phyloP scores from a whole-genome alignment of 1,284 basidiomycete genomes.

The Cystobasidium slooffiae region DNA sequence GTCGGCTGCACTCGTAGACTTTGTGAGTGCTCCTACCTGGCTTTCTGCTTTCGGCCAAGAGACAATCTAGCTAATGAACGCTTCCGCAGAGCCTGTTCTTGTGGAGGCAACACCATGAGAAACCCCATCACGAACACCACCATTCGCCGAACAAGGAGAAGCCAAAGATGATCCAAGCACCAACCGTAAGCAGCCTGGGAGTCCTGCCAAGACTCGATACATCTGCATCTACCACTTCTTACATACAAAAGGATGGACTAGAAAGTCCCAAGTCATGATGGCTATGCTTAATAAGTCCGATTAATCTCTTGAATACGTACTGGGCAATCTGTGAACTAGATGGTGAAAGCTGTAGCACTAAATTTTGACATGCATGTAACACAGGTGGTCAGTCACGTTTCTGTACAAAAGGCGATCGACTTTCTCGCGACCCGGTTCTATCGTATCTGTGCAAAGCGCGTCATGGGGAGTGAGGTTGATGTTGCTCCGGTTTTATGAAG shows the following conservation, averaged over 20 bases:
- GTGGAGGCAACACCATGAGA: constrained; percentile 18
- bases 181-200: neutral
- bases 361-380: too few relatives aligned
- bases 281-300: neutral
- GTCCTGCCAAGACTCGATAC: neutral
- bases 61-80: neutral
- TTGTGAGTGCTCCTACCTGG: constrained; percentile 21
- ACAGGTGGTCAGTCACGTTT: too few relatives aligned
- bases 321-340: too few relatives aligned
- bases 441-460: too few relatives aligned
- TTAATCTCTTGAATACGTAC: too few relatives aligned
- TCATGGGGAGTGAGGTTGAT: too few relatives aligned
- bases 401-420: too few relatives aligned
- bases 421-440: too few relatives aligned
- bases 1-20: constrained; percentile 11
- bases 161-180: neutral
- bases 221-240: neutral
- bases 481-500: too few relatives aligned
- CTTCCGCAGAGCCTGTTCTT: constrained; percentile 18
- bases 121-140: neutral
- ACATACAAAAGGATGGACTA: neutral
- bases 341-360: too few relatives aligned
- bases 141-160: neutral
- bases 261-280: neutral
- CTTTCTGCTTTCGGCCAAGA: too few relatives aligned